These are phyloP conservation scores for Thalassiosira sp. DNA, from an alignment of 352 stramenopile species.

Conservation along the genomic window DNA sequence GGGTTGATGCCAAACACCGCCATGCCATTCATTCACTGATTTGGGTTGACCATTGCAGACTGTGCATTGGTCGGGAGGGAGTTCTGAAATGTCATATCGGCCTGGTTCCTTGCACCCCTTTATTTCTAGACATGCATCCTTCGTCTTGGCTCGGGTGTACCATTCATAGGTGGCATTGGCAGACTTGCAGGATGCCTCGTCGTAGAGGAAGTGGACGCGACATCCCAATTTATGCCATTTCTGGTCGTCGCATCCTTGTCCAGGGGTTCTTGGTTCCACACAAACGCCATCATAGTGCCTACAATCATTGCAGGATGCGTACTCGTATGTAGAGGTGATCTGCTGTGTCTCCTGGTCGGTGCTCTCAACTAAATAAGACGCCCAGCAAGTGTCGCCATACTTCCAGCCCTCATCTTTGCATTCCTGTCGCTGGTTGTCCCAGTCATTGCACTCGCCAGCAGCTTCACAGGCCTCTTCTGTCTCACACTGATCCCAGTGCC, in stretches of 20 bases:
- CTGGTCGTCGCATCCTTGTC: not conserved
- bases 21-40: not conserved
- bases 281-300: not conserved
- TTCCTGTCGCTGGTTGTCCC: not conserved
- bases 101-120: not conserved
- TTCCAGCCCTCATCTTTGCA: not conserved
- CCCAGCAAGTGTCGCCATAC: not conserved
- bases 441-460: not conserved
- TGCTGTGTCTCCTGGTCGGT: not conserved
- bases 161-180: not conserved
- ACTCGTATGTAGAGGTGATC: not conserved
- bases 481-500: not conserved
- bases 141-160: not conserved
- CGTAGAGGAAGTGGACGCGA: not conserved
- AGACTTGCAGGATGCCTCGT: not conserved
- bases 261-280: not conserved
- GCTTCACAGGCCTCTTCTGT: not conserved
- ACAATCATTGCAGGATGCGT: not conserved
- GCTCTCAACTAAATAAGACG: not conserved
- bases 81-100: not conserved
- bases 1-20: not conserved
- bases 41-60: not conserved
- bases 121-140: not conserved
- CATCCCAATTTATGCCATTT: not conserved
- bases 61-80: not conserved